Evolutionary conservation across 2,329 filamentous ascomycete species (phyloP), one percentile per base, ranked within the genome.

Genomic region (Niveomyces coronatus): DNA sequence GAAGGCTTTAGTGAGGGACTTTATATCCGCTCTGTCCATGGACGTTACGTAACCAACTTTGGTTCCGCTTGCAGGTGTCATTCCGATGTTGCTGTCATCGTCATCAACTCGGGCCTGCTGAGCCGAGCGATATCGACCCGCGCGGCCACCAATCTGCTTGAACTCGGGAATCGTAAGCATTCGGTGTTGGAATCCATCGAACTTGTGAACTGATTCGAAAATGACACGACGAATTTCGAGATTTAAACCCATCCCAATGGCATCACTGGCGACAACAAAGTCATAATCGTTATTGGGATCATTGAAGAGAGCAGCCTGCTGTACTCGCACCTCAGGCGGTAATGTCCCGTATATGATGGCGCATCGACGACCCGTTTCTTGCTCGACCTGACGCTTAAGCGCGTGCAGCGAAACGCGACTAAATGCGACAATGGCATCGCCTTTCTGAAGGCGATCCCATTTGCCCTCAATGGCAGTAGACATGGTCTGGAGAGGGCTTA

Each of bases 181-280:
- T 13, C 75, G 65, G 20, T 71, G 67, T 5, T 64, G 60, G 1
- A 48, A 53, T 2, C 82, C 82, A 44, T 87, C 73, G 47, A 71
- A 81, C 56, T 95, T 98, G 43, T 68, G 63, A 3, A 79, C 71
- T 1, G 80, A 70, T 52, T 94, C 85, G 47, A 98, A 91, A 38
- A 98, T 75, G 44, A 98, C 74, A 18, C 93, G 82, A 54, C 87
- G 91, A 55, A 95, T 86, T 60, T 79, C 87, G 56, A 98, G 62
- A 53, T 98, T 98, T 16, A 98, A 65, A 1, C 93, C 91, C 89
- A 98, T 96, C 26, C 91, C 91, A 45, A 98, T 89, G 32, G 91
- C 91, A 60, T 95, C 87, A 49, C 86, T 95, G 8, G 93, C 91
- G 18, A 91, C 88, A 5, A 98, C 68, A 49, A 79, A 93, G 55